Percentiles rank a stretch among this genome's conserved stretches.
These are phyloP conservation scores for Parachaetomium inaequale DNA, from an alignment of 495 filamentous ascomycete species.

Conservation along the genomic window DNA sequence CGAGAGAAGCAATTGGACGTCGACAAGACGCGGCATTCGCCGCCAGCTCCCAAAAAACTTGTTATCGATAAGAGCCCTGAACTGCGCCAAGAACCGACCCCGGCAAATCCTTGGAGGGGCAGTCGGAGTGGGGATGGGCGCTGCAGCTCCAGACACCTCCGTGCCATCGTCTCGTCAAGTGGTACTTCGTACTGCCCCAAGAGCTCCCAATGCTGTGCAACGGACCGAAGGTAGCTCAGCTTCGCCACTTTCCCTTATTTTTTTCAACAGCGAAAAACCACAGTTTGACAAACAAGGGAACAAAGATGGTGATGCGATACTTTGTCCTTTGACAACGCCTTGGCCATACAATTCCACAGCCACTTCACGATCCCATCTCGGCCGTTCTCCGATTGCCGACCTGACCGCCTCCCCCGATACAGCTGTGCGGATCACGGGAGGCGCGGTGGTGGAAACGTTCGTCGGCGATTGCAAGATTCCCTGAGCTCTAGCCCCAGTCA, in stretches of 20 bases:
- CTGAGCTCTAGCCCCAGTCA: background rate
- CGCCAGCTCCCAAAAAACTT: background rate
- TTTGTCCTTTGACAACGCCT: background rate
- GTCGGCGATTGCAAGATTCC: background rate
- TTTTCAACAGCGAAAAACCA: background rate
- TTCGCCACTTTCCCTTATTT: background rate
- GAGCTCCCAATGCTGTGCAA: background rate
- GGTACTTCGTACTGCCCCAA: background rate
- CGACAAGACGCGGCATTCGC: background rate
- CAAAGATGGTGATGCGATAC: constrained; percentile 4
- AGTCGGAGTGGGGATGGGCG: background rate
- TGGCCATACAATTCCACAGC: background rate
- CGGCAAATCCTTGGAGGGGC: constrained; percentile 4
- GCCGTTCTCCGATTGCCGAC: background rate
- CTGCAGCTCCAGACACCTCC: background rate
- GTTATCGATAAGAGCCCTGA: constrained; percentile 14
- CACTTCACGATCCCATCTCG: background rate
- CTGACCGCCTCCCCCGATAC: background rate
- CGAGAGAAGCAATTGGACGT: background rate
- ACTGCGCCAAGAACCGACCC: background rate
- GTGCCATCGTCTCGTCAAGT: background rate
- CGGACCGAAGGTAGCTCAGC: background rate
- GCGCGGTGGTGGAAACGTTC: background rate
- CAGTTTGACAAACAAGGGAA: background rate
- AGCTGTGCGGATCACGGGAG: constrained; percentile 2